Evolutionary conservation across 225 moss, liverwort and hornwort species (phyloP).

Genomic region (Neckera pumila): DNA sequence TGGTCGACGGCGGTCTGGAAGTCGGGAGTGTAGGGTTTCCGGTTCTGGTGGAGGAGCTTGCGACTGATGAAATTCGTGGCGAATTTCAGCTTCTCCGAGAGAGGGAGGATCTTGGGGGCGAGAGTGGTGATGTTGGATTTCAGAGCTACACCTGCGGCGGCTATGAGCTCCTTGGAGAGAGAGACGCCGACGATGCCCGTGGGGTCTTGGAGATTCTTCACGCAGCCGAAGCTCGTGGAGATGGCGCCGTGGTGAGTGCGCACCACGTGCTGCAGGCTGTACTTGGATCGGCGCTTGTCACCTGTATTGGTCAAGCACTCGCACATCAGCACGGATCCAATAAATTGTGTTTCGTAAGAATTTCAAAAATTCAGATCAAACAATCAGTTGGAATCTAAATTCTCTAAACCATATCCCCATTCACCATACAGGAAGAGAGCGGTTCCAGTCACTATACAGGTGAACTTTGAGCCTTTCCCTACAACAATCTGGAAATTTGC

Average conservation of each 20-base stretch:
- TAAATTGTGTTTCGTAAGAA: neutral
- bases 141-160: neutral
- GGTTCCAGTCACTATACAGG: too few species aligned
- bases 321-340: neutral
- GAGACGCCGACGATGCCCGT: neutral
- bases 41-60: neutral
- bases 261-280: constrained; percentile 23
- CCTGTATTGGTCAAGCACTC: neutral
- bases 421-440: neutral
- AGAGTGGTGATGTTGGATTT: constrained; percentile 27
- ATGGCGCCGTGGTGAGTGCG: constrained; percentile 22
- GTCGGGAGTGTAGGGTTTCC: constrained; percentile 17
- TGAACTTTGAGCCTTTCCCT: neutral
- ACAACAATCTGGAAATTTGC: neutral
- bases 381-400: neutral
- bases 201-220: neutral
- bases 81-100: constrained; percentile 25
- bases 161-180: constrained; percentile 22
- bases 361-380: too few species aligned
- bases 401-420: neutral
- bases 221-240: constrained; percentile 11
- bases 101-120: constrained; percentile 19
- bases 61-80: neutral
- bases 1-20: constrained; percentile 19
- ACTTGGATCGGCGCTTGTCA: constrained; percentile 19